Evolutionary conservation across 2,329 filamentous ascomycete genomes (phyloP).

Genomic region (Fusarium begoniae): DNA sequence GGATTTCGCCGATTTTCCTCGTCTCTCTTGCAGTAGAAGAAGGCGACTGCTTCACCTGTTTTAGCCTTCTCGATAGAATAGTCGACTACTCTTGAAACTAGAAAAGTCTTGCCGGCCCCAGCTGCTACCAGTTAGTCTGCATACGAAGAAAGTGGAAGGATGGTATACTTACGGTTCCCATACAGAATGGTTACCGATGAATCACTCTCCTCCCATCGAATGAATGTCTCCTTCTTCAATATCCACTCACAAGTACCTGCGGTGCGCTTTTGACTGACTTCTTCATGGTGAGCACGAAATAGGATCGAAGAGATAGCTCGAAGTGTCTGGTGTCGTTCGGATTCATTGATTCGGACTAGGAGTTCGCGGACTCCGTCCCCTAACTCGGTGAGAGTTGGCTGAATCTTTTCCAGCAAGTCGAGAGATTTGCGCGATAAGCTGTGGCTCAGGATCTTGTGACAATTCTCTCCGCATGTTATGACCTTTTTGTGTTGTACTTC

Average conservation of each 20-base stretch:
- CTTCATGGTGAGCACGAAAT: fast-evolving
- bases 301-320: fast-evolving
- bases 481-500: fast-evolving
- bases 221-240: fast-evolving
- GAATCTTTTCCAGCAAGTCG: fast-evolving
- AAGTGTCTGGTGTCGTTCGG: fast-evolving
- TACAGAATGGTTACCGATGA: fast-evolving
- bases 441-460: fast-evolving
- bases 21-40: not conserved
- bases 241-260: not conserved
- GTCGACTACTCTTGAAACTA: fast-evolving
- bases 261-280: fast-evolving
- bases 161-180: not conserved
- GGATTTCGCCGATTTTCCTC: fast-evolving
- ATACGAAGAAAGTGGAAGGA: too few relatives aligned
- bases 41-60: not conserved
- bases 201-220: fast-evolving
- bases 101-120: fast-evolving
- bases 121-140: not conserved
- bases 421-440: fast-evolving
- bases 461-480: fast-evolving
- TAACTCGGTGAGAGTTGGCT: fast-evolving
- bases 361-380: fast-evolving
- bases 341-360: fast-evolving
- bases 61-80: fast-evolving